phyloP scores from a whole-genome alignment of 768 basidiomycete genomes.

The Rubroboletus satanas region DNA sequence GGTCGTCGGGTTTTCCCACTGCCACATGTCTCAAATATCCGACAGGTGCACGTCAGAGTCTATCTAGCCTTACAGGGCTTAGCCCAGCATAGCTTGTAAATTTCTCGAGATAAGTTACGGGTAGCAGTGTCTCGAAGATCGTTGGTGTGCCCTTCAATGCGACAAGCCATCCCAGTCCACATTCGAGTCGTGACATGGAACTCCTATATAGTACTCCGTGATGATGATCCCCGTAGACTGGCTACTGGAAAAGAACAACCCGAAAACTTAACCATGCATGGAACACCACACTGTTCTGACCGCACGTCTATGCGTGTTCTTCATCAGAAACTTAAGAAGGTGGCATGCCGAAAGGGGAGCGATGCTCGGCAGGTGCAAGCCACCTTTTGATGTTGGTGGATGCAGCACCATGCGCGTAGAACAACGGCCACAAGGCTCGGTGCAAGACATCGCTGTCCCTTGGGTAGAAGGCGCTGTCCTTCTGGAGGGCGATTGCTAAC shows the following conservation, averaged over 20 bases:
- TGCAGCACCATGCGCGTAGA: constrained; percentile 5
- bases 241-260: neutral
- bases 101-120: too few relatives aligned
- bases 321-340: neutral
- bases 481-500: constrained; percentile 52
- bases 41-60: too few relatives aligned
- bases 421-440: constrained; percentile 24
- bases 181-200: too few relatives aligned
- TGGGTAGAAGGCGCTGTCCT: constrained; percentile 10
- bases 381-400: neutral
- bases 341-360: neutral
- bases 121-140: too few relatives aligned
- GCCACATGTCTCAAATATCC: too few relatives aligned
- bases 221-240: too few relatives aligned
- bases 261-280: neutral
- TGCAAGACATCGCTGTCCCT: constrained; percentile 2
- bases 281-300: neutral
- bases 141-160: too few relatives aligned
- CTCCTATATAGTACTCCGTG: too few relatives aligned
- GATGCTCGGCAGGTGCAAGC: neutral
- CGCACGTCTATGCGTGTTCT: neutral
- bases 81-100: too few relatives aligned
- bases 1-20: too few relatives aligned
- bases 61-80: too few relatives aligned
- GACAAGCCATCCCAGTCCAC: too few relatives aligned